A percentile compares a stretch with the other conserved stretches of the same genome.
phyloP scores from a whole-genome alignment of 768 basidiomycete species.

The Leccinum truebloodii region DNA sequence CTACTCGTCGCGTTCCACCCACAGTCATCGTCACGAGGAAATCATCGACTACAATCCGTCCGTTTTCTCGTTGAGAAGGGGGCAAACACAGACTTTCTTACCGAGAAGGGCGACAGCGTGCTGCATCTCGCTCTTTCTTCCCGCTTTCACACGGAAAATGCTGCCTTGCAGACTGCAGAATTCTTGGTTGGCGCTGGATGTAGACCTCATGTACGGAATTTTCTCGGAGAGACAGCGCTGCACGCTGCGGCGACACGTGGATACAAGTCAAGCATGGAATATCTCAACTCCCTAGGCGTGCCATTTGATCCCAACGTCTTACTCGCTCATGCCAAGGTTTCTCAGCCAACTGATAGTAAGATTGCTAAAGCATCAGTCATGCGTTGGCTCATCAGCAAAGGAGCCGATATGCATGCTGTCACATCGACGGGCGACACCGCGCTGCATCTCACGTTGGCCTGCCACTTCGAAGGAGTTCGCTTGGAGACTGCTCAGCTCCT shows the following conservation, averaged over 20 bases:
- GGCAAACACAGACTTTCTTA: neutral
- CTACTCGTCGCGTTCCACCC: neutral
- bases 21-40: neutral
- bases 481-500: neutral
- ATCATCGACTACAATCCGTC: neutral
- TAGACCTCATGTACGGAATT: neutral
- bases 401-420: neutral
- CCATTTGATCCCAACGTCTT: neutral
- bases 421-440: neutral
- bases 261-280: slow-evolving; percentile 1
- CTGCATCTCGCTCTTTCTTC: slow-evolving; percentile 6
- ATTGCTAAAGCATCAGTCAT: neutral
- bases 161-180: neutral
- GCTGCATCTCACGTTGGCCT: slow-evolving; percentile 3
- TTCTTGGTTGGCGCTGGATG: slow-evolving; percentile 1
- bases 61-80: slow-evolving; percentile 1
- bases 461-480: neutral
- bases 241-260: slow-evolving; percentile 1
- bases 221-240: neutral
- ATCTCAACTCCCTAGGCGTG: slow-evolving; percentile 1
- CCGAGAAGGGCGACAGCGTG: neutral
- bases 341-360: neutral
- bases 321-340: neutral
- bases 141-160: neutral
- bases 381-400: slow-evolving; percentile 3